Evolutionary conservation across 352 stramenopile species (phyloP), one percentile per base, ranked within the genome.

Genomic region (Phytophthora fragariaefolia): DNA sequence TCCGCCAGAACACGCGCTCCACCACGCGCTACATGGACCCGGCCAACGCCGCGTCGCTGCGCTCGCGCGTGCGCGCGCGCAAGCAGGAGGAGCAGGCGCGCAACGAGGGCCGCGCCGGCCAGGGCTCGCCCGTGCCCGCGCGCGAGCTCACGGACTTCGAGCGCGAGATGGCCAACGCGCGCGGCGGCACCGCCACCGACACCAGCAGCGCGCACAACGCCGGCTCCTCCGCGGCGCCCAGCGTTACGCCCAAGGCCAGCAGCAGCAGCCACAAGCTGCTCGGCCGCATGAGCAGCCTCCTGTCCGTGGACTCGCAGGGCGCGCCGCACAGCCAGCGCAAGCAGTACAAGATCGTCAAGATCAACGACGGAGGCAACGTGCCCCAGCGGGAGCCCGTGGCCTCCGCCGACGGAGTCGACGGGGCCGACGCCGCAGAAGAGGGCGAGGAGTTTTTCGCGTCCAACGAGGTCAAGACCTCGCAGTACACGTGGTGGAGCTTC

Each of bases 401-500:
- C 12, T 9, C 43, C 1, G 28, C 40, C 13, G 26, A 26, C 26
- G 61, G 54, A 17, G 63, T 63, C 15, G 56, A 42, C 22, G 49
- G 49, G n/a, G 61, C 59, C 0, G 66, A 64, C 8, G 65, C 34
- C 2, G 28, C 4, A 7, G 66, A 74, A 2, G 58, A 69, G 23
- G 62, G n/a, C 15, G 77, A 87, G 36, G 64, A 76, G 18, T 65
- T 77, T 26, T 94, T 92, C 34, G 70, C 80, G 8, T 86, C 80
- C 2, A 96, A 96, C 70, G 86, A 93, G 60, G 82, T 96, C 55
- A 87, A 82, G 60, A 96, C 89, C 40, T 92, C 85, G 15, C 79
- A 96, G 74, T 96, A 95, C 67, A 94, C 88, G 60, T 94, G 85
- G 86, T 96, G 87, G 87, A 95, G 80, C 61, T 95, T 96, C 63